Evolutionary conservation across 2,329 filamentous ascomycete genomes (phyloP), one percentile per base, ranked within the genome.

Genomic region (Fonsecaea erecta): DNA sequence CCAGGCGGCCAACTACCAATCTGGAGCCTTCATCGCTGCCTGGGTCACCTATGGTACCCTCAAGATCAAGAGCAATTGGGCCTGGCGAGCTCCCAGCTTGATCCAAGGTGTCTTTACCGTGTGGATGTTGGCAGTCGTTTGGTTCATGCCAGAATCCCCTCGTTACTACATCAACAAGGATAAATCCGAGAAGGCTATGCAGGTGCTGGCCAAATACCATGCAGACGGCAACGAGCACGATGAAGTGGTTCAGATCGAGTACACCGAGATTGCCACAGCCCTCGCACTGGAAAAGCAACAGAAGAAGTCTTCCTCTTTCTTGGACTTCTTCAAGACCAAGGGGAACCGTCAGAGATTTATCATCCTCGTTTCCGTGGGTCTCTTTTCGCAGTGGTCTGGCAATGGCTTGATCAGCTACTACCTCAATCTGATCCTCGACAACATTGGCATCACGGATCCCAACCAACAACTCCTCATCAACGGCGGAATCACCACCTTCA

Each of bases 101-200:
- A 87, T 88, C 73, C 88, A 90, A 71, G 88, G 88, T 53, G 75
- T 88, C 0, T 86, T 86, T 0, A 82, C 88, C 0, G 63, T 88
- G 1, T 60, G 84, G 1, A 79, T 89, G 0, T 77, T 89, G 60
- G 69, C 70, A 0, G 73, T 81, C 7, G 82, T 89, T 30, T 86
- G 84, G 81, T 85, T 88, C 75, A 86, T 90, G 72, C 88, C 88
- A 0, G 88, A 91, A 68, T 87, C 85, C 0, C 88, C 88, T 0
- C 81, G 88, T 0, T 90, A 86, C 84, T 81, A 89, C 37, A 72
- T 77, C 52, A 72, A 68, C 28, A 74, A 74, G 52, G 73, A 72
- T 26, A 71, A 72, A 35, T 60, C 71, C 5, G 71, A 74, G 11
- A 66, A 74, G 34, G 75, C 71, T 3, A 68, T 72, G 24, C 63